These are phyloP conservation scores for Eucalyptus curtisii DNA, from an alignment of 345 rosid genomes.

Conservation along the genomic window DNA sequence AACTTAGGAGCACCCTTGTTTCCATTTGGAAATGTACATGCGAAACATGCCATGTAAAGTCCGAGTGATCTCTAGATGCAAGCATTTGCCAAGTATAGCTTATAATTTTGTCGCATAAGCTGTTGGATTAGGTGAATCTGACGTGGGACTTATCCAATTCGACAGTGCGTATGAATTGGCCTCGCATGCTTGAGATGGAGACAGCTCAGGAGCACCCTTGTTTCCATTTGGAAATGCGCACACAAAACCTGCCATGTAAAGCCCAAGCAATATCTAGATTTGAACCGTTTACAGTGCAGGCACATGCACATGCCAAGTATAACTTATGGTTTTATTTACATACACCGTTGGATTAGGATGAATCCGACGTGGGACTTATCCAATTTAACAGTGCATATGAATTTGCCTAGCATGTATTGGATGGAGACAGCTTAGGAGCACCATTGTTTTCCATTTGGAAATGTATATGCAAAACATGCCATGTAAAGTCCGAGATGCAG, in stretches of 20 bases:
- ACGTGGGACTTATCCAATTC: neutral
- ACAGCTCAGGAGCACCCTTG: neutral
- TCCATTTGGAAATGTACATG: neutral
- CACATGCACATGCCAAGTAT: too few species aligned
- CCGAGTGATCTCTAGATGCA: neutral
- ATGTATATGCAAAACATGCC: neutral
- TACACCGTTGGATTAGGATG: neutral
- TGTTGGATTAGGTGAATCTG: neutral
- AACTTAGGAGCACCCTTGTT: neutral
- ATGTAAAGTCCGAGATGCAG: neutral
- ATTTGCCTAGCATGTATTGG: neutral
- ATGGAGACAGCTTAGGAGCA: neutral
- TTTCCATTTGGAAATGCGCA: neutral
- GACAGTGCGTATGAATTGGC: neutral
- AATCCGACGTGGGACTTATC: neutral
- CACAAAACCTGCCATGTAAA: neutral
- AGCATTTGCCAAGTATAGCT: neutral
- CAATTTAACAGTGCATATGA: neutral
- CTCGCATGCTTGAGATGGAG: neutral
- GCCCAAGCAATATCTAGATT: neutral
- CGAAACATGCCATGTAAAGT: neutral
- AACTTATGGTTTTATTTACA: neutral
- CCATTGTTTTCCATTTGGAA: neutral
- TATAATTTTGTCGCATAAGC: too few species aligned
- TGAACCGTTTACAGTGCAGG: too few species aligned